These are phyloP conservation scores for Ilex asprella DNA, from an alignment of 257 asterid species.

Conservation along the genomic window DNA sequence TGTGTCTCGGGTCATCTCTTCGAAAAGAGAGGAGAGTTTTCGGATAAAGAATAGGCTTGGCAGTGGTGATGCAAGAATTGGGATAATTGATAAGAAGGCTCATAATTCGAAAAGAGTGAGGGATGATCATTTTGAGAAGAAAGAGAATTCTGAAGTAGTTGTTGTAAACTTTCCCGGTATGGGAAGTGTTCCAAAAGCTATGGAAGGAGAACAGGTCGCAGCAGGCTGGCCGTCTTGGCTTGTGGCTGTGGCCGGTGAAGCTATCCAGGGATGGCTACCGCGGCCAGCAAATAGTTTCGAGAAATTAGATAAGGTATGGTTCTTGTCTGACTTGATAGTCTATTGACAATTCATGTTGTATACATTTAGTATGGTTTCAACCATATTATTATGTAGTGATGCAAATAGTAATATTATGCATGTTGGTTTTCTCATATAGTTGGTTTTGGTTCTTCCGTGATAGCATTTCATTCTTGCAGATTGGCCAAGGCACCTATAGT, in stretches of 20 bases:
- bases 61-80: slow-evolving; percentile 40
- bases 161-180: slow-evolving; percentile 36
- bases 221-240: slow-evolving; percentile 99
- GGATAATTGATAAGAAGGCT: slow-evolving; percentile 52
- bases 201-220: slow-evolving; percentile 80
- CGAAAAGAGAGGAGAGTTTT: slow-evolving; percentile 57
- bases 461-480: slow-evolving; percentile 12
- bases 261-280: slow-evolving; percentile 88
- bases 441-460: neutral
- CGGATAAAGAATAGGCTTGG: slow-evolving; percentile 36
- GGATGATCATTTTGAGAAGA: slow-evolving; percentile 57
- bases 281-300: slow-evolving; percentile 81
- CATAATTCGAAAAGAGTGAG: slow-evolving; percentile 63
- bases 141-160: slow-evolving; percentile 28
- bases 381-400: neutral
- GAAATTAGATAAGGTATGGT: slow-evolving; percentile 77
- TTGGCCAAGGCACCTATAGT: slow-evolving; percentile 25
- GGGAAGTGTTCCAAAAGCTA: slow-evolving; percentile 54
- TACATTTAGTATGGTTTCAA: neutral
- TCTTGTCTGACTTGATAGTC: slow-evolving; percentile 8
- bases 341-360: neutral
- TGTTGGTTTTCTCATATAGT: neutral
- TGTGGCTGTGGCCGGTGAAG: slow-evolving; percentile 81
- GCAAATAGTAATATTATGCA: neutral
- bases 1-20: slow-evolving; percentile 35